Base-by-base conservation (phyloP, 2,329 filamentous ascomycete genomes). In the Hypoxylon sp. region DNA sequence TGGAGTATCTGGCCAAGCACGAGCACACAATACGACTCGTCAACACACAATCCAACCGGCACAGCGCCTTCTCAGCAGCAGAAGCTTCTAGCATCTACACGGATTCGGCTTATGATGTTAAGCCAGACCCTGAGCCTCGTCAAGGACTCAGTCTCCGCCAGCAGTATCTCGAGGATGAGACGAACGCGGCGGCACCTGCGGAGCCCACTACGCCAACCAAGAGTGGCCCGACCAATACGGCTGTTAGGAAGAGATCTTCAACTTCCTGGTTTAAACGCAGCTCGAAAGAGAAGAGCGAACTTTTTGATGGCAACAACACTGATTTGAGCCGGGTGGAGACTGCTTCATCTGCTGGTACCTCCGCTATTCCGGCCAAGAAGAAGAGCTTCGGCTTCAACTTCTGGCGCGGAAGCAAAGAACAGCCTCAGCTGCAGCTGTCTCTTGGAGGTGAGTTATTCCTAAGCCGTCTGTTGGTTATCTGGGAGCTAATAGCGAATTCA, bases 1-100 rank as follows among this genome's bases (percentile, higher is more conserved):
- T 85, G 6, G 79, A 82, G 24, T 83, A 81, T 67, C 73, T 86
- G 6, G 77, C 79, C 50, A 78, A 75, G 30, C 79, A 79, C 2
- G 80, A 83, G 59, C 80, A 84, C 51, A 86, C 84, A 0, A 87
- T 87, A 69, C 82, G 84, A 5, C 73, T 87, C 4, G 85, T 87
- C n/a, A 76, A 81, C 59, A 84, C 84, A 2, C 81, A 83, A 3
- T 77, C 77, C 1, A 74, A 73, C 6, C 58, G 64, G 2, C 67
- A 70, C n/a, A 76, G 72, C 47, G 74, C 75, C 2, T 72, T 77
- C 1, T 72, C 76, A 28, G 70, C 74, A 1, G 79, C 81, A 0
- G 73, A 75, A 48, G 78, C 79, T 26, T 76, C 81, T 47, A 80
- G 81, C 37, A 74, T 81, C 17, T 77, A 77, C 50, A 83, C 81